Evolutionary conservation across 2,329 filamentous ascomycete genomes (phyloP).

Genomic region (Penicillium sp.): DNA sequence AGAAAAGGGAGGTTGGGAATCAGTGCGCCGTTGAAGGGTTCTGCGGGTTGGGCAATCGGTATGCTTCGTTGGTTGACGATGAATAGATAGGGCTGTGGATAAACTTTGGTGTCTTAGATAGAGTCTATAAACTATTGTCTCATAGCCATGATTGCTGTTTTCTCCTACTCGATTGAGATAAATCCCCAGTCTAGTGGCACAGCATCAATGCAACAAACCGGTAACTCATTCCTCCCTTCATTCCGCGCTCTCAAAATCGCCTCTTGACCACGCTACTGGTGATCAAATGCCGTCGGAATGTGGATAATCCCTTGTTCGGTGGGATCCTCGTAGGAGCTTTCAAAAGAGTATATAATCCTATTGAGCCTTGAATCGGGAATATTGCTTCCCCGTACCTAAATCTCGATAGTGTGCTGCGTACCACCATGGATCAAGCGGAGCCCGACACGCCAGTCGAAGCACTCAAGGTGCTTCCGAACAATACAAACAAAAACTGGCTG

Average conservation of each 20-base stretch:
- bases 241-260: conserved; percentile 13
- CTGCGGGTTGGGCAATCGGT: conserved; percentile 41
- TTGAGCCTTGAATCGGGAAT: conserved; percentile 2
- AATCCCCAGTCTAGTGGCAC: background rate
- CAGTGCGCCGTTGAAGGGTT: conserved; percentile 31
- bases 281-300: conserved; percentile 16
- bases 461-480: conserved; percentile 16
- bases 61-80: conserved; percentile 28
- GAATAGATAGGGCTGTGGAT: conserved; percentile 1
- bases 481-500: conserved; percentile 19
- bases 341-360: conserved; percentile 7
- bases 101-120: background rate
- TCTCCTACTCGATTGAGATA: background rate
- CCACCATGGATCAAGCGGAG: conserved; percentile 15
- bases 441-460: conserved; percentile 10
- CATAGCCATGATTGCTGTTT: background rate
- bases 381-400: background rate
- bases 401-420: background rate
- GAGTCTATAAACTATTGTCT: background rate
- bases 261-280: conserved; percentile 5
- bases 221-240: conserved; percentile 24
- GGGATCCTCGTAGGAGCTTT: background rate
- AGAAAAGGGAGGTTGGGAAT: conserved; percentile 21
- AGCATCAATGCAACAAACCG: background rate
- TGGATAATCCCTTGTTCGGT: conserved; percentile 21